These are phyloP conservation scores for Tulasnella sp. DNA, from an alignment of 768 basidiomycete genomes.

Conservation along the genomic window DNA sequence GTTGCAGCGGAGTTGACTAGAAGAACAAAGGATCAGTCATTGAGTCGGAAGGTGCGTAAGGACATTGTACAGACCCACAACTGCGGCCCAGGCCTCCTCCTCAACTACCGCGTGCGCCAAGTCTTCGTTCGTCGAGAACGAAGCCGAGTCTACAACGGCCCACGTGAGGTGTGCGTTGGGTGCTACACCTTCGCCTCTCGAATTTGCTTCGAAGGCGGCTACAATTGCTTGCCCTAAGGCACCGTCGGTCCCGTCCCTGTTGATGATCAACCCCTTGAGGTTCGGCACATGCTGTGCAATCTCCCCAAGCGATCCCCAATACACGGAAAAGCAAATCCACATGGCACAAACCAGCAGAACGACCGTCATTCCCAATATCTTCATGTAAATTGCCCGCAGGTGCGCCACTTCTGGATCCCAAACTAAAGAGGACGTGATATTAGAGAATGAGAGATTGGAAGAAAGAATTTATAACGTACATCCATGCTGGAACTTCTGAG, in stretches of 20 bases:
- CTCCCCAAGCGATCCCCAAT: constrained; percentile 21
- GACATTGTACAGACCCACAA: constrained; percentile 26
- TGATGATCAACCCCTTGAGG: constrained; percentile 31
- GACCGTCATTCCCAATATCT: background rate
- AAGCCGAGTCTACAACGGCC: constrained; percentile 14
- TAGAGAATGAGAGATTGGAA: background rate
- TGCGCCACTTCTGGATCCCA: background rate
- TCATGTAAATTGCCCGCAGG: background rate
- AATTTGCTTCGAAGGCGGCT: constrained; percentile 20
- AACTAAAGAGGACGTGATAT: background rate
- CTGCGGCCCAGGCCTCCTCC: constrained; percentile 32
- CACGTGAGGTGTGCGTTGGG: background rate
- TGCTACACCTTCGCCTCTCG: constrained; percentile 15
- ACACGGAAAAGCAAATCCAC: background rate
- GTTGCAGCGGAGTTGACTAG: constrained; percentile 32
- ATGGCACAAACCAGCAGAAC: background rate
- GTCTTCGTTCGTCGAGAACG: constrained; percentile 21
- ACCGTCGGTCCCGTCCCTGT: constrained; percentile 26
- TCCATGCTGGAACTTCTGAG: background rate
- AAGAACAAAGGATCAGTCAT: background rate
- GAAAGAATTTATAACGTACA: background rate
- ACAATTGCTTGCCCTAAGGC: constrained; percentile 26
- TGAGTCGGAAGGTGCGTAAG: background rate
- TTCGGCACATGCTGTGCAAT: constrained; percentile 20
- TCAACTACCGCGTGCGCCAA: constrained; percentile 28